These are phyloP conservation scores for Penicillium occitanis DNA, from an alignment of 2,329 filamentous ascomycete genomes.

Conservation along the genomic window DNA sequence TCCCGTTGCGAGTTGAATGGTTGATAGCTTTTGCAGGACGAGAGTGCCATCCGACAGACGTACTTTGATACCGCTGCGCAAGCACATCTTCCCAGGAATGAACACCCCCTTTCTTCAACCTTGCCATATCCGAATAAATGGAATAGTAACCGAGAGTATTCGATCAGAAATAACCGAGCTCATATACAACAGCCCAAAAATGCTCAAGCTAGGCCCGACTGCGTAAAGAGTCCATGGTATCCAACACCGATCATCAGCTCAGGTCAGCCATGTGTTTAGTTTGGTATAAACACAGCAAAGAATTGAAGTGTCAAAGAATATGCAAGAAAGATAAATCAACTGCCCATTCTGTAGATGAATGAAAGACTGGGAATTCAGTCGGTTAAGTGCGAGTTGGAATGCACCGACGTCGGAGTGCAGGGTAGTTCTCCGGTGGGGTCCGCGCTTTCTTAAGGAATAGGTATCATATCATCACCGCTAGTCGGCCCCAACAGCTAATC, in stretches of 20 bases:
- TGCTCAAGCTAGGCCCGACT: background rate
- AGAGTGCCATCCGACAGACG: slow-evolving; percentile 21
- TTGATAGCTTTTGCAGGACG: background rate
- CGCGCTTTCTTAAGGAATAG: too few relatives aligned
- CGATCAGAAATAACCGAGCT: background rate
- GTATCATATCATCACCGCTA: background rate
- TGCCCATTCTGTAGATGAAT: background rate
- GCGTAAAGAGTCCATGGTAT: slow-evolving; percentile 8
- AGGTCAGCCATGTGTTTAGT: background rate
- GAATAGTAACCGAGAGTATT: background rate
- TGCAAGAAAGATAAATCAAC: background rate
- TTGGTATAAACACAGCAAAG: background rate
- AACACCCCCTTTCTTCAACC: slow-evolving; percentile 38
- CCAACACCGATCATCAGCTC: background rate
- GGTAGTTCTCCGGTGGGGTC: slow-evolving; percentile 1
- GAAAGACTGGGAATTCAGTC: background rate
- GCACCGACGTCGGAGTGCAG: slow-evolving; percentile 11
- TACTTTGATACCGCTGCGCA: slow-evolving; percentile 42
- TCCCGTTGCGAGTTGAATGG: background rate
- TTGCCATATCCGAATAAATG: slow-evolving; percentile 30
- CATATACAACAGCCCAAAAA: background rate
- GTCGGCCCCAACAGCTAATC: background rate
- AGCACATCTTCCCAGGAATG: slow-evolving; percentile 45
- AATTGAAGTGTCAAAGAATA: background rate
- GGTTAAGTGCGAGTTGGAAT: background rate